These are phyloP conservation scores for Podospora appendiculata DNA, from an alignment of 495 filamentous ascomycete species.

Conservation along the genomic window DNA sequence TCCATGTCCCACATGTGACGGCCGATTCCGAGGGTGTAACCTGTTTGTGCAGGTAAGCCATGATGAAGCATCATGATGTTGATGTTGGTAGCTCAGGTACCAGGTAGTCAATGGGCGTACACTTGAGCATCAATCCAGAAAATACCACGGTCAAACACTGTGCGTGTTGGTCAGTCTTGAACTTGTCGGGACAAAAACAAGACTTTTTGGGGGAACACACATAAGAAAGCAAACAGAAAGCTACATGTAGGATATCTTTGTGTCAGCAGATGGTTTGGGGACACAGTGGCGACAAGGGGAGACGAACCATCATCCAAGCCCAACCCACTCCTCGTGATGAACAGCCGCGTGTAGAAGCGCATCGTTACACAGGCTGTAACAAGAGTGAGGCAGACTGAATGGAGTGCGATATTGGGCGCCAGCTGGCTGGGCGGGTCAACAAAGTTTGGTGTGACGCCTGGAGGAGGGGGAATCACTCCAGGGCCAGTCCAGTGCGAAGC, in stretches of 20 bases:
- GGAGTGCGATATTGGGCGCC: not conserved
- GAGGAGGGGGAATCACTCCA: constrained; percentile 3
- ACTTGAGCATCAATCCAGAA: not conserved
- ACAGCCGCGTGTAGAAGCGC: not conserved
- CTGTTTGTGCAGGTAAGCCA: not conserved
- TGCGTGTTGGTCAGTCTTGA: not conserved
- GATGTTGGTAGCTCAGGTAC: no score
- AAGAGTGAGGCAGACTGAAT: constrained; percentile 1
- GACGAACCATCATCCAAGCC: constrained; percentile 2
- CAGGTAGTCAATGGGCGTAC: not conserved
- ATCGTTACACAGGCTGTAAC: not conserved
- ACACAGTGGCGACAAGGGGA: not conserved
- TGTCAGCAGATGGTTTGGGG: not conserved
- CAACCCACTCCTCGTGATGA: not conserved
- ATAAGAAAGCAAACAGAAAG: constrained; percentile 1
- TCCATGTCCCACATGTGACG: constrained; percentile 1
- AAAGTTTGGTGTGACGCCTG: constrained; percentile 7
- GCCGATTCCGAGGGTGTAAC: constrained; percentile 1
- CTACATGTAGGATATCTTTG: not conserved
- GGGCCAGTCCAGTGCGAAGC: not conserved
- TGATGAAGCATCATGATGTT: not conserved
- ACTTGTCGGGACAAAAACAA: not conserved
- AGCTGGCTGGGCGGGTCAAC: constrained; percentile 4
- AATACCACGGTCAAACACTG: not conserved
- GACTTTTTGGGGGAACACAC: not conserved